phyloP scores from a whole-genome alignment of 306 rosid genomes.

The Quercus engelmannii region DNA sequence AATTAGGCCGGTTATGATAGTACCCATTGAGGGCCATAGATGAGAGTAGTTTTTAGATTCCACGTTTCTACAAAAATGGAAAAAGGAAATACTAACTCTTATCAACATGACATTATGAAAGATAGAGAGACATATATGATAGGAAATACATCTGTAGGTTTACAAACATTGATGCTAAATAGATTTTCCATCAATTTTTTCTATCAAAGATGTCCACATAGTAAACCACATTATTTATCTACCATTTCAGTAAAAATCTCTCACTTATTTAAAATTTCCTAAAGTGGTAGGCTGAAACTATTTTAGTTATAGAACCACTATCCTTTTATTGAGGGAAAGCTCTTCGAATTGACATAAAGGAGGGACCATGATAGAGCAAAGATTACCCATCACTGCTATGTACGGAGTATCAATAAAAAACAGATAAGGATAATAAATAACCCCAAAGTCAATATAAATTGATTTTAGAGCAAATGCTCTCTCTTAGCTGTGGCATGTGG shows the following conservation, averaged over 20 bases:
- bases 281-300: too few species aligned
- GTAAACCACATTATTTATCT: rapidly evolving
- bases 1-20: not conserved
- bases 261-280: too few species aligned
- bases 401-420: not conserved
- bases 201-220: too few species aligned
- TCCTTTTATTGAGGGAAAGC: not conserved
- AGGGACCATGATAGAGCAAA: not conserved
- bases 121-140: too few species aligned
- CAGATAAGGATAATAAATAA: not conserved
- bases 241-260: rapidly evolving
- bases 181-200: too few species aligned
- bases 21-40: not conserved
- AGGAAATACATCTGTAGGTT: too few species aligned
- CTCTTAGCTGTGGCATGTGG: not conserved
- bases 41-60: not conserved
- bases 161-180: too few species aligned
- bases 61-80: not conserved
- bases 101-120: too few species aligned
- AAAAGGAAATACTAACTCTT: not conserved
- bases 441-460: not conserved
- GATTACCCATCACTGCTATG: not conserved
- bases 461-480: not conserved
- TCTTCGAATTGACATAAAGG: not conserved
- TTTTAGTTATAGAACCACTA: not conserved